Percentiles rank a stretch among this genome's conserved stretches.
phyloP scores from a whole-genome alignment of 2,329 filamentous ascomycete genomes.

The Achaetomium macrosporum region DNA sequence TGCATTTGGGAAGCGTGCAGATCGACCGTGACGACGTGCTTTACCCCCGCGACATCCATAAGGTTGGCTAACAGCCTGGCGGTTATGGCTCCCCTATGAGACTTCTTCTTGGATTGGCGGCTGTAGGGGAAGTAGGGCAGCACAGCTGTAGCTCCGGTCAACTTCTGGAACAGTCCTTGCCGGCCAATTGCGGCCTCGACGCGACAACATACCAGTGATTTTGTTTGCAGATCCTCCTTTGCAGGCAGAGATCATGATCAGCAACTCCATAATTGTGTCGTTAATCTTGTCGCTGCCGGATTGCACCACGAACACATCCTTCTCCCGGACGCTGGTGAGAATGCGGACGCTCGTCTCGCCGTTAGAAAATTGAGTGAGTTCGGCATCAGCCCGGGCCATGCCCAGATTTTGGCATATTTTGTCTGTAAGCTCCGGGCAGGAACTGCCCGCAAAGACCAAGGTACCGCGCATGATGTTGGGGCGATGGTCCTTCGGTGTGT shows the following conservation, averaged over 20 bases:
- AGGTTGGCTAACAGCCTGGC: constrained; percentile 96
- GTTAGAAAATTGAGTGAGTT: constrained; percentile 66
- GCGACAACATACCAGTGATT: constrained; percentile 68
- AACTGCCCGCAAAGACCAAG: constrained; percentile 62
- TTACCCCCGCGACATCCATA: constrained; percentile 85
- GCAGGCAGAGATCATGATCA: constrained; percentile 99
- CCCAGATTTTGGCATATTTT: constrained; percentile 65
- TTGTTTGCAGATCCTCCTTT: constrained; percentile 96
- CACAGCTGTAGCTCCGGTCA: constrained; percentile 52
- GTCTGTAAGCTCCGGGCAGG: constrained; percentile 57
- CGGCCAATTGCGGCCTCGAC: not conserved
- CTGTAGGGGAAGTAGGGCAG: constrained; percentile 98
- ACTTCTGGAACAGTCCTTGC: not conserved
- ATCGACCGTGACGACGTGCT: constrained; percentile 96
- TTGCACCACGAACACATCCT: constrained; percentile 98
- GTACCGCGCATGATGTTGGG: constrained; percentile 54
- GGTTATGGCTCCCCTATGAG: constrained; percentile 90
- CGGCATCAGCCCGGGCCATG: constrained; percentile 58
- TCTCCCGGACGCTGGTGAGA: constrained; percentile 77
- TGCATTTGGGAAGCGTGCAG: constrained; percentile 98
- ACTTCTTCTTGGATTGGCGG: constrained; percentile 98
- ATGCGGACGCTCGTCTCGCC: constrained; percentile 66
- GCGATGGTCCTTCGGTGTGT: constrained; percentile 22
- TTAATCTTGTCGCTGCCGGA: constrained; percentile 95
- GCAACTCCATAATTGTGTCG: constrained; percentile 96